Conservation (phyloP, 345 rosid genomes). For the Barbarea vulgaris region DNA sequence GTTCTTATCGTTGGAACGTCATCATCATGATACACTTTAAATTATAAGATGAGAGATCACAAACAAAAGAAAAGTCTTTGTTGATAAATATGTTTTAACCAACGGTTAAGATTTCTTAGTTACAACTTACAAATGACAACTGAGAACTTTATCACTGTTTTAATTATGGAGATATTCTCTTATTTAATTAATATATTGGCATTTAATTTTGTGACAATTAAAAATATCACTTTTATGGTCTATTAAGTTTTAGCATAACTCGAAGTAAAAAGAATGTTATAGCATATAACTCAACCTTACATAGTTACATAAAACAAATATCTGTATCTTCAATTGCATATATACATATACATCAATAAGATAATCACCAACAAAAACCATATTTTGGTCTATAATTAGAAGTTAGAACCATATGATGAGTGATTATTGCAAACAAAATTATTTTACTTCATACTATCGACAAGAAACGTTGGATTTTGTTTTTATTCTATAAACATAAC, state of each 20-base stretch:
- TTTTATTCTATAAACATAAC: too few relatives aligned
- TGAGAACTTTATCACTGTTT: neutral
- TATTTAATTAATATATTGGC: neutral
- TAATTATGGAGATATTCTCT: neutral
- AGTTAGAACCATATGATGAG: too few relatives aligned
- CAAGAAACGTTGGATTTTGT: too few relatives aligned
- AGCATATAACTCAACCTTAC: neutral
- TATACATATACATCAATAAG: neutral
- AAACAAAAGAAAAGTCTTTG: constrained; percentile 14
- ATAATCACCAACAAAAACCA: neutral
- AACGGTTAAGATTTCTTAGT: neutral
- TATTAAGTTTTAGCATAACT: neutral
- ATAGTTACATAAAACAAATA: neutral
- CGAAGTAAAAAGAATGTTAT: neutral
- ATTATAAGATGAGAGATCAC: constrained; percentile 5
- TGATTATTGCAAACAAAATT: too few relatives aligned
- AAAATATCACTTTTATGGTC: neutral
- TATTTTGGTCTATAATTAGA: neutral
- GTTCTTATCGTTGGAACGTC: constrained; percentile 14
- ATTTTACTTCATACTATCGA: too few relatives aligned
- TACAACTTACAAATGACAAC: constrained; percentile 16
- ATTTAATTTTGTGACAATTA: neutral
- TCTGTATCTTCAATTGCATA: too few relatives aligned
- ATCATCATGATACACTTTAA: constrained; percentile 14
- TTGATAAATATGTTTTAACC: constrained; percentile 15